Evolutionary conservation across 176 grass and related monocot species (phyloP).

Genomic region (Rhipidocladum racemiflorum): DNA sequence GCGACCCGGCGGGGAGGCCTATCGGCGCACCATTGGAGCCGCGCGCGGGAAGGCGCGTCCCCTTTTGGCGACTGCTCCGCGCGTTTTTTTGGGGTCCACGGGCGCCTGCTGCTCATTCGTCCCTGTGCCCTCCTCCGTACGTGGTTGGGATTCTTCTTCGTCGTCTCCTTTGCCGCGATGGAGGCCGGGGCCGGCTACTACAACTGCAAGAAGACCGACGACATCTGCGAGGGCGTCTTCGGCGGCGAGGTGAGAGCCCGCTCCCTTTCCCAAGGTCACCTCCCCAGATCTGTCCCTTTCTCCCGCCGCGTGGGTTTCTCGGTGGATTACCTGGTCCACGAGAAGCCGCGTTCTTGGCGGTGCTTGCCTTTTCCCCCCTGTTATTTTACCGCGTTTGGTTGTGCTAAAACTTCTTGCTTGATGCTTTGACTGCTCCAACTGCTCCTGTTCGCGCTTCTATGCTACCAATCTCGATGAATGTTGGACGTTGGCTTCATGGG

Average conservation of each 20-base stretch:
- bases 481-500: neutral
- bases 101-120: neutral
- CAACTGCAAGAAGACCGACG: conserved; percentile 86
- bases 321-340: conserved; percentile 11
- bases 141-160: neutral
- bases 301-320: conserved; percentile 1
- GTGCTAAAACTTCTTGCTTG: neutral
- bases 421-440: neutral
- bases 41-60: neutral
- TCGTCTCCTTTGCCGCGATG: neutral
- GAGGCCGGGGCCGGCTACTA: conserved; percentile 54
- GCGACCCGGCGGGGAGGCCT: neutral
- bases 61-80: neutral
- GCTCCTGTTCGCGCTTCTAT: neutral
- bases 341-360: neutral
- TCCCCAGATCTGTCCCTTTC: conserved; percentile 35
- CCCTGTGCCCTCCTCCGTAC: neutral
- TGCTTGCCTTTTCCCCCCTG: neutral
- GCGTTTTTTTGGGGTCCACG: neutral
- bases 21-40: conserved; percentile 31
- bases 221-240: conserved; percentile 73
- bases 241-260: conserved; percentile 54
- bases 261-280: neutral
- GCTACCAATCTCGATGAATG: neutral
- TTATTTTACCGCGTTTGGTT: neutral